phyloP scores from a whole-genome alignment of 2,329 filamentous ascomycete genomes.

The Aspergillus pseudotamarii region DNA sequence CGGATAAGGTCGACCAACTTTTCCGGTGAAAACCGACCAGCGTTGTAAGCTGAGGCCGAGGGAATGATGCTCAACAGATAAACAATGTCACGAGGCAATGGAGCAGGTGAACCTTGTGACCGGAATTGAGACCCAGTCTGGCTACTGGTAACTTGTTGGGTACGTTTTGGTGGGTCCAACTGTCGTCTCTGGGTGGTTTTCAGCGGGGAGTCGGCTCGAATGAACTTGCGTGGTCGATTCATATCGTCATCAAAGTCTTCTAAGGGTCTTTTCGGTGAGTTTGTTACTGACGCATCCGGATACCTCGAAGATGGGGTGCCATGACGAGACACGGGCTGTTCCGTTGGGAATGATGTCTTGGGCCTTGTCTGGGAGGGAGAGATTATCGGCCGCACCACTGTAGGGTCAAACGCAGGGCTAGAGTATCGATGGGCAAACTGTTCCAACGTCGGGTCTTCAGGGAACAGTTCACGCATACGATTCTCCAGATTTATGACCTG shows the following conservation, averaged over 20 bases:
- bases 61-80: conserved; percentile 74
- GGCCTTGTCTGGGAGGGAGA: conserved; percentile 79
- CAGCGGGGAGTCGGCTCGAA: conserved; percentile 86
- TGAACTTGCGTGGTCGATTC: conserved; percentile 80
- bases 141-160: conserved; percentile 37
- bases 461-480: conserved; percentile 92
- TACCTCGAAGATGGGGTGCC: conserved; percentile 41
- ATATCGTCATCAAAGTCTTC: conserved; percentile 74
- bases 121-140: conserved; percentile 44
- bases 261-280: conserved; percentile 60
- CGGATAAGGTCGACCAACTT: conserved; percentile 74
- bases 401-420: conserved; percentile 75
- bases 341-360: conserved; percentile 48
- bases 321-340: conserved; percentile 30
- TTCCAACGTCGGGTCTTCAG: conserved; percentile 75
- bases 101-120: conserved; percentile 60
- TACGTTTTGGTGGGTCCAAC: conserved; percentile 71
- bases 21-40: conserved; percentile 68
- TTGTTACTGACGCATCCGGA: conserved; percentile 38
- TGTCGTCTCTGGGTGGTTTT: conserved; percentile 88
- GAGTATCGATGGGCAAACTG: conserved; percentile 79
- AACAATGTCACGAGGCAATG: conserved; percentile 70
- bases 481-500: conserved; percentile 90
- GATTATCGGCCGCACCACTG: conserved; percentile 77
- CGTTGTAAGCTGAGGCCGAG: conserved; percentile 70